Evolutionary conservation across 441 rosid genomes (phyloP), one percentile per base, ranked within the genome.

Genomic region (Dalechampia spathulata): DNA sequence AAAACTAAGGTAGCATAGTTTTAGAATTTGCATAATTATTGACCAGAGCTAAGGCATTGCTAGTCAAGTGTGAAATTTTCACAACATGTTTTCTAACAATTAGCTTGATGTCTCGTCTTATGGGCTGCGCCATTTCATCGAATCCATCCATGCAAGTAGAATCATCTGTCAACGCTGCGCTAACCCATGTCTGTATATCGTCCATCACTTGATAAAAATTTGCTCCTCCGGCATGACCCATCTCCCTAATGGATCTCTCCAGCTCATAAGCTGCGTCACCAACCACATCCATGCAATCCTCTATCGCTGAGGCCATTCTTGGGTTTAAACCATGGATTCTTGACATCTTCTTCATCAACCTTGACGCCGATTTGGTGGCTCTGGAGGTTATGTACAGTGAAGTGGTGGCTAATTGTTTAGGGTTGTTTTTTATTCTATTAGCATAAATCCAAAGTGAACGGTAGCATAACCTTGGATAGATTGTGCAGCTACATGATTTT

Each of bases 101-200:
- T 34, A 22, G 50, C 80, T 75, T 83, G 34, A 66, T 75, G 19
- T 36, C 47, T 37, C 75, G n/a, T n/a, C 65, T 12, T 61, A 61
- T 48, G 62, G 11, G 11, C 11, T 20, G 16, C 47, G 26, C 55
- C 16, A 15, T n/a, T 7, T 71, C 78, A 10, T 53, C 57, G 21
- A 87, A 76, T 27, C 89, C 87, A 55, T 90, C 91, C 70, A 81
- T 45, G 69, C 95, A 87, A 12, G 86, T 81, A 15, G 75, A 76
- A 16, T 83, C 91, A 59, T 85, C 73, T 21, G 95, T 87, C 25
- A 86, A 65, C 2, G 91, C 90, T 15, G 85, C 83, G 55, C 95
- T 85, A 10, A 83, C 83, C 96, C 97, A 90, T 22, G 89, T 90
- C 49, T 79, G 64, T 16, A 85, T 36, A 63, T 87, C 86, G 49